Base-by-base conservation (phyloP, 768 basidiomycete genomes). In the Udeniomyces megalosporus region DNA sequence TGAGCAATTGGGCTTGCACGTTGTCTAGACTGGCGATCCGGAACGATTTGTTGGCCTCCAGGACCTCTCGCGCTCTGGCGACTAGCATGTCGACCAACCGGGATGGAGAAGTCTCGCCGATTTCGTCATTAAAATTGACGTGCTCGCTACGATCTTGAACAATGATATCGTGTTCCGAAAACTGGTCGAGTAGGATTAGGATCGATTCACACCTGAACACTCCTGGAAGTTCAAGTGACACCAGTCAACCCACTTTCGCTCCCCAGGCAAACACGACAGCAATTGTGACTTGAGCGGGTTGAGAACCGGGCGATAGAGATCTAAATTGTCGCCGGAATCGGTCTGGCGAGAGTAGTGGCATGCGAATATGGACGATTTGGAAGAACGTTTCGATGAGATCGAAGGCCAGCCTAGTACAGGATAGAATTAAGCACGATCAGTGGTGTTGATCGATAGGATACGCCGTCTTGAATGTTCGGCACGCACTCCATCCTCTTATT, bases 371-470 rank as follows among this genome's bases (percentile, higher is more conserved):
- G 45, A 88, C 70, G 46, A 74, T 52, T 55, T 92, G 88, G 72
- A 93, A 92, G 76, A 84, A 96, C 49, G 92, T 88, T 74, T 95
- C 89, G 70, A 93, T 83, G 58, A 95, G 83, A 75, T 96, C 90
- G 57, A 85, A 81, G 2, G 89, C 85, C 70, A 96, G 87, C 74
- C 91, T 95, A n/a, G 1, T n/a, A n/a, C 42, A 24, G 11, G 47
- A 1, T 2, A 48, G 46, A 24, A 48, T 10, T 17, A 42, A 42
- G 38, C 10, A 42, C 38, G 17, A 42, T 17, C 38, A 42, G 8
- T 17, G 17, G 38, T 17, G 38, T 51, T n/a, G 44, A 55, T 63
- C 5, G 31, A 57, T 32, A 17, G 64, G 52, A 60, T 32, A 66
- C 70, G 60, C 20, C 62, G 55, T 28, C 67, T 64, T 12, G 17